phyloP scores from a whole-genome alignment of 2,329 filamentous ascomycete genomes.

The Coccinonectria pachysandricola region DNA sequence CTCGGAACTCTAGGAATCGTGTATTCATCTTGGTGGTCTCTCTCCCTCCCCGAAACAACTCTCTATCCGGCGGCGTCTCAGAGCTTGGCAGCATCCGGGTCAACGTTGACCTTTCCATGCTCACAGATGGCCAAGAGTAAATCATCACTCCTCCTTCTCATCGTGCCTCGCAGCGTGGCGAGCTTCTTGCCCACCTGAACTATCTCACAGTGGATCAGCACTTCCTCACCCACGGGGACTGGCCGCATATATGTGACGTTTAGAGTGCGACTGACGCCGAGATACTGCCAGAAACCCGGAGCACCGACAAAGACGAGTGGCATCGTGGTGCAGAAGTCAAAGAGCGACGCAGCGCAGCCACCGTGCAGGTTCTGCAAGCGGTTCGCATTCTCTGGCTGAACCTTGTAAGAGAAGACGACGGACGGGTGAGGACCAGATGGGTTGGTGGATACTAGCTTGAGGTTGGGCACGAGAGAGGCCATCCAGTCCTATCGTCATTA shows the following conservation, averaged over 20 bases:
- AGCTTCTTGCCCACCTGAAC: conserved; percentile 47
- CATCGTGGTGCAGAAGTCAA: conserved; percentile 55
- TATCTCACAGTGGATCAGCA: conserved; percentile 46
- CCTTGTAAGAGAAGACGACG: conserved; percentile 37
- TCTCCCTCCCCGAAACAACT: conserved; percentile 1
- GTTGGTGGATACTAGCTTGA: conserved; percentile 28
- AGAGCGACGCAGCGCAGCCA: conserved; percentile 54
- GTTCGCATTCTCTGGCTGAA: conserved; percentile 43
- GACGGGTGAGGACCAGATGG: conserved; percentile 25
- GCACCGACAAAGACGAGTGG: conserved; percentile 44
- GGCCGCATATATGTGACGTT: conserved; percentile 59
- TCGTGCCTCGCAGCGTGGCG: conserved; percentile 41
- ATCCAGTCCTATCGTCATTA: conserved; percentile 34
- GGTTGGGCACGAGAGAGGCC: conserved; percentile 28
- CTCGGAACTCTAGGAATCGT: too few species aligned
- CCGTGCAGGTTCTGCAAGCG: conserved; percentile 46
- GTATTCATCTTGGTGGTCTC: too few species aligned
- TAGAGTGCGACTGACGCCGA: conserved; percentile 57
- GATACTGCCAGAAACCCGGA: conserved; percentile 49
- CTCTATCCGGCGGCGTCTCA: too few species aligned
- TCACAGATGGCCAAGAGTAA: conserved; percentile 47
- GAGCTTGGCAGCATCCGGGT: too few species aligned
- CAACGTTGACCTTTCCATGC: conserved; percentile 55
- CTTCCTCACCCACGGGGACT: conserved; percentile 37
- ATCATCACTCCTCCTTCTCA: conserved; percentile 43